Conservation (phyloP, 768 basidiomycete species). For the Hemileccinum rubropunctum region DNA sequence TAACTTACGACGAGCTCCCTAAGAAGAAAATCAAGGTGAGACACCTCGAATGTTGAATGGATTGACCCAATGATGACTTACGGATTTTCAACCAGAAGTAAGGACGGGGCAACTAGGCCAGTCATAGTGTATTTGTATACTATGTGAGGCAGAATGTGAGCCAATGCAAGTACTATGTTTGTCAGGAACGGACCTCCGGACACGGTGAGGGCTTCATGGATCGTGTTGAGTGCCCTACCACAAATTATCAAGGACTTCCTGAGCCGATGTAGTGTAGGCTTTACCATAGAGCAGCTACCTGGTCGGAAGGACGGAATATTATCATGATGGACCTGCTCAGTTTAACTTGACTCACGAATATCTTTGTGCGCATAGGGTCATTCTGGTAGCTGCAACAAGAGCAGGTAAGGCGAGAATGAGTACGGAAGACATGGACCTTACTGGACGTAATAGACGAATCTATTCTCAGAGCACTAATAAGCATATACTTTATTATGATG, state of each 20-base stretch:
- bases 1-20: not conserved
- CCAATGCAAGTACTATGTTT: not conserved
- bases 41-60: not conserved
- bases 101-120: not conserved
- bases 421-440: not conserved
- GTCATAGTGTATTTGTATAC: not conserved
- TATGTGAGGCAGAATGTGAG: not conserved
- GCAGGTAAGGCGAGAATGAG: not conserved
- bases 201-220: not conserved
- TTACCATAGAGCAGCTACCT: not conserved
- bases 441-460: not conserved
- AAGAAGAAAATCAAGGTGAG: not conserved
- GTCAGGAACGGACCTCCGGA: not conserved
- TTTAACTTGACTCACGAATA: not conserved
- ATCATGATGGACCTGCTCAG: not conserved
- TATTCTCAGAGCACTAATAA: not conserved
- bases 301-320: not conserved
- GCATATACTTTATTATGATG: not conserved
- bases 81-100: not conserved
- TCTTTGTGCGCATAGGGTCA: not conserved
- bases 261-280: not conserved
- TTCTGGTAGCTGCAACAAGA: not conserved
- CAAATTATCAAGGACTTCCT: not conserved
- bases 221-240: not conserved
- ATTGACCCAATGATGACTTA: not conserved